Evolutionary conservation across 2,329 filamentous ascomycete genomes (phyloP).

Genomic region (Scedosporium aurantiacum): DNA sequence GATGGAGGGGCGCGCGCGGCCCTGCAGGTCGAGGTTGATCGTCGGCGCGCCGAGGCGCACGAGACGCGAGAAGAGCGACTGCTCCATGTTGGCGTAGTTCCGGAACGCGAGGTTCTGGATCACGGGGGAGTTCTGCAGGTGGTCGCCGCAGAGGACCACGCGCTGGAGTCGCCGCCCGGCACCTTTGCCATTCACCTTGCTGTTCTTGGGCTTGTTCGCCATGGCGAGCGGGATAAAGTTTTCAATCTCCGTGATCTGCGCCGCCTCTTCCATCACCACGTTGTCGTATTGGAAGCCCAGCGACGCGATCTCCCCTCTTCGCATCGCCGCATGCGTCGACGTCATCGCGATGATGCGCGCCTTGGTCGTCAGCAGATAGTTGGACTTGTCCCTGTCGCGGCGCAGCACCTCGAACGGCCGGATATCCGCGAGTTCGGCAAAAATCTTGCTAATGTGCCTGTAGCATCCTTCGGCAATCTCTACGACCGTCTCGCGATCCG

Average conservation of each 20-base stretch:
- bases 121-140: slow-evolving; percentile 92
- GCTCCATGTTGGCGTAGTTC: slow-evolving; percentile 90
- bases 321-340: slow-evolving; percentile 93
- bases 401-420: slow-evolving; percentile 90
- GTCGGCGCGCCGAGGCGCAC: slow-evolving; percentile 87
- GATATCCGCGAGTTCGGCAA: slow-evolving; percentile 84
- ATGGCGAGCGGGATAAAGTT: slow-evolving; percentile 93
- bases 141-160: slow-evolving; percentile 87
- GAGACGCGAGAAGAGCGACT: slow-evolving; percentile 85
- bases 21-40: slow-evolving; percentile 85
- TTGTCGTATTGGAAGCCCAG: slow-evolving; percentile 98
- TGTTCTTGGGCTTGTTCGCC: slow-evolving; percentile 57
- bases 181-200: neutral
- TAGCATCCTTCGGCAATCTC: slow-evolving; percentile 80
- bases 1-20: slow-evolving; percentile 76
- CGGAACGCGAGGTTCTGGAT: slow-evolving; percentile 91
- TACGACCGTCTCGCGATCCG: slow-evolving; percentile 53
- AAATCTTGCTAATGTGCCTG: slow-evolving; percentile 79
- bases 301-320: slow-evolving; percentile 75
- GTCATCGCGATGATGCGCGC: slow-evolving; percentile 99
- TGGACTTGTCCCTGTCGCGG: slow-evolving; percentile 81
- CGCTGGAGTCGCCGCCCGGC: slow-evolving; percentile 61
- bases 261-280: slow-evolving; percentile 95
- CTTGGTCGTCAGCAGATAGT: slow-evolving; percentile 89
- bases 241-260: slow-evolving; percentile 94